Base-by-base conservation (phyloP, 2,329 filamentous ascomycete genomes). In the Aureobasidium musti region DNA sequence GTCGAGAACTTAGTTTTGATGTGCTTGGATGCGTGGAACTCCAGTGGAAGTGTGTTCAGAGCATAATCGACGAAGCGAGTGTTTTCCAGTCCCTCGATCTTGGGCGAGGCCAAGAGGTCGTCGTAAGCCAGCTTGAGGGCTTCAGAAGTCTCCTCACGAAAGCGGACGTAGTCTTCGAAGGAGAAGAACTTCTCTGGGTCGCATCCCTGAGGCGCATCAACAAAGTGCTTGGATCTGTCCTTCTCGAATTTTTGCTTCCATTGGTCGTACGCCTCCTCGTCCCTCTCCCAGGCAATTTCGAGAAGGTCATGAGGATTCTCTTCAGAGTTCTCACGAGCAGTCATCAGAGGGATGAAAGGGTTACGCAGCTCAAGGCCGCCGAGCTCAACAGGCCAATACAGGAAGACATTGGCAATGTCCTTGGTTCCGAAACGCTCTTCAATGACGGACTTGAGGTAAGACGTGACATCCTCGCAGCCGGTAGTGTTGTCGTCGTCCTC, bases 301-400 rank as follows among this genome's bases (percentile, higher is more conserved):
- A 68, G 43, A 53, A 26, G 33, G 21, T 28, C 47, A n/a, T 50
- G 13, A n/a, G 63, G 63, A 5, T 67, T 80, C 79, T 3, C 81
- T 79, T 14, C 84, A 72, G 28, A 81, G 57, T 71, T 77, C 67
- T 78, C 79, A 63, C 73, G 79, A 78, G 83, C 82, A 28, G 80
- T 76, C 17, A 84, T 75, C 4, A 83, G 77, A 1, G 74, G 71
- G 26, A 85, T 78, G 67, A 84, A 83, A 0, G 82, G 82, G 41
- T 83, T 84, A 56, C 79, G 76, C 10, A 85, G 75, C 11, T 81
- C 81, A 3, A 84, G 74, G 1, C 82, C 82, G 5, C 83, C 82
- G 11, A 84, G 76, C 66, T 82, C 80, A 41, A 82, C 75, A 0
- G 83, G 82, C 69, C 83, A 83, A 71, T 81, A 84, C 70, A 84